These are phyloP conservation scores for Cladosporium colombiae DNA, from an alignment of 2,329 filamentous ascomycete genomes.

Conservation along the genomic window DNA sequence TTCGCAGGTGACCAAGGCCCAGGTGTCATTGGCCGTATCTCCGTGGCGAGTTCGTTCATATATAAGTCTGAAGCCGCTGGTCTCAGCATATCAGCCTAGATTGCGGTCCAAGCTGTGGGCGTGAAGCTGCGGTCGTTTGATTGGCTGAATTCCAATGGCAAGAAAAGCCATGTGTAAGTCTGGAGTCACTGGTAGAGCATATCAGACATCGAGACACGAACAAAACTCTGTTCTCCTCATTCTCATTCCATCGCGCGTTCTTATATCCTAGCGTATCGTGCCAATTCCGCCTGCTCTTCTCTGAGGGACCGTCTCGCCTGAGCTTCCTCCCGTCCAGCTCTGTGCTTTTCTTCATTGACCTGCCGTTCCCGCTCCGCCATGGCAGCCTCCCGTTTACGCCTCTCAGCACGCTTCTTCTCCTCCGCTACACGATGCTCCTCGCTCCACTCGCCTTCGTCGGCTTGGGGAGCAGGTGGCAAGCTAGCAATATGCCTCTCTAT, in stretches of 20 bases:
- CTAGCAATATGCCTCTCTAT: constrained; percentile 67
- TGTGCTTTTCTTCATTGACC: constrained; percentile 30
- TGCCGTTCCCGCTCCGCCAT: constrained; percentile 61
- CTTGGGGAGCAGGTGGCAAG: constrained; percentile 47
- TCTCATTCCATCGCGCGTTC: background rate
- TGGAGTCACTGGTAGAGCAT: background rate
- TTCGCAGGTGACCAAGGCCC: background rate
- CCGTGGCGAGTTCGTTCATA: background rate
- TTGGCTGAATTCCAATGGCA: background rate
- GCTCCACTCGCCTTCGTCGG: constrained; percentile 49
- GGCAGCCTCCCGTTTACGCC: constrained; percentile 59
- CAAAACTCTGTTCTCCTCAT: background rate
- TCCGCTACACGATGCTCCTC: constrained; percentile 49
- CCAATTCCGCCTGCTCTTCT: constrained; percentile 24
- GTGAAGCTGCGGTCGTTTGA: background rate
- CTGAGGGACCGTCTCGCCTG: constrained; percentile 24
- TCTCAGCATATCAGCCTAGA: background rate
- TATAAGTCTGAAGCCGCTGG: background rate
- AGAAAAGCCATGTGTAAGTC: background rate
- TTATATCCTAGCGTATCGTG: constrained; percentile 14
- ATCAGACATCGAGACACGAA: background rate
- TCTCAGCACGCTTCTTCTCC: constrained; percentile 28
- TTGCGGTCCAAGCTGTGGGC: background rate
- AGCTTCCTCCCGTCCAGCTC: constrained; percentile 27
- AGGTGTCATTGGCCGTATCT: background rate